These are phyloP conservation scores for Cyberlindnera maritima DNA, from an alignment of 805 yeast species.

Conservation along the genomic window DNA sequence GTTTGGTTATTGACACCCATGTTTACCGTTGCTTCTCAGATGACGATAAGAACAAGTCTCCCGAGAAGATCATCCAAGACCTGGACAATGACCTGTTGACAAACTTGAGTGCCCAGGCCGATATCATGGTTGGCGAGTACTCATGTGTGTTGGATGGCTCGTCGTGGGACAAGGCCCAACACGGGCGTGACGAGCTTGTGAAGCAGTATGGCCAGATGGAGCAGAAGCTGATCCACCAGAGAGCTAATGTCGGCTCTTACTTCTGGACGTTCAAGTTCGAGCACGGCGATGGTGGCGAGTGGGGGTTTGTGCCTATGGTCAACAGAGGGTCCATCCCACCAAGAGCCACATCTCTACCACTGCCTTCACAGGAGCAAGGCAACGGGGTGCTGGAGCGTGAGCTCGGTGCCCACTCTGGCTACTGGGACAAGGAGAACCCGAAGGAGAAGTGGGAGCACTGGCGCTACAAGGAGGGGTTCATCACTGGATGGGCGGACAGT, in stretches of 20 bases:
- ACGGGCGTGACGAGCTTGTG: constrained; percentile 55
- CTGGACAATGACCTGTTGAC: constrained; percentile 49
- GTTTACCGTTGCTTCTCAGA: constrained; percentile 84
- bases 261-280: constrained; percentile 92
- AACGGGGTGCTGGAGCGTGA: constrained; percentile 39
- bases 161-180: constrained; percentile 59
- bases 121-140: constrained; percentile 83
- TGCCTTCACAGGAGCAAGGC: constrained; percentile 41
- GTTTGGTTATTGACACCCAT: constrained; percentile 76
- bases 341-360: constrained; percentile 21
- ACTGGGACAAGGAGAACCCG: constrained; percentile 64
- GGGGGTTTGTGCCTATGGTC: constrained; percentile 85
- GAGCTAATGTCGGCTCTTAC: constrained; percentile 69
- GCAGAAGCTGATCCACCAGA: constrained; percentile 40
- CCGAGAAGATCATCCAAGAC: constrained; percentile 59
- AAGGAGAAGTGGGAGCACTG: constrained; percentile 73
- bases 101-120: constrained; percentile 51
- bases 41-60: constrained; percentile 61
- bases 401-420: constrained; percentile 47
- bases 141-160: constrained; percentile 80
- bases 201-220: constrained; percentile 61
- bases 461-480: constrained; percentile 77
- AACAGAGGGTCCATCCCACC: constrained; percentile 55
- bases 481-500: constrained; percentile 73
- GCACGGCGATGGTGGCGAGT: constrained; percentile 91